Base-by-base conservation (phyloP, 2,329 filamentous ascomycete species). In the Colletotrichum horii region DNA sequence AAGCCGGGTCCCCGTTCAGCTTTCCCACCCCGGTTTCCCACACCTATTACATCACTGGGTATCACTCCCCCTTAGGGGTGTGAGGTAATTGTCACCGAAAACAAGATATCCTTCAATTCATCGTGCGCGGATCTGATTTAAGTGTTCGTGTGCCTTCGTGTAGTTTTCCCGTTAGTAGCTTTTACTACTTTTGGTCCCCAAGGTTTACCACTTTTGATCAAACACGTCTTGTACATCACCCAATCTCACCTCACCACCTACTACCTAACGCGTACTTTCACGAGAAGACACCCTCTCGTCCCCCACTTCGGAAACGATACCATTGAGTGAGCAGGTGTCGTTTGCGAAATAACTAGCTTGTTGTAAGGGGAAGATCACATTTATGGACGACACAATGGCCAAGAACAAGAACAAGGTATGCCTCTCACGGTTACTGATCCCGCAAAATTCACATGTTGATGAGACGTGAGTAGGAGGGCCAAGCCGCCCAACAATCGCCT, bases 341-440 rank as follows among this genome's bases (percentile, higher is more conserved):
- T 22, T 52, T 52, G 43, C 43, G 43, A 52, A 52, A 8, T 3
- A 3, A 52, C 2, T 52, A 52, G 43, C 12, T 22, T 8, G n/a
- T 22, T 24, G 43, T 52, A 52, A 52, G 43, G 43, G 43, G 43
- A 52, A 52, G 43, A 38, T 52, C 43, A 66, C 43, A 64, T 65
- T 70, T 58, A 66, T 70, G 67, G 64, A 71, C 64, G 69, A 71
- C 68, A 75, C 71, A 60, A 77, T 77, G 76, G 76, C 68, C 68
- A 71, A 56, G 48, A 76, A 75, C 71, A 75, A 73, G 64, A 75
- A 66, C 68, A 77, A 75, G 71, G 76, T 77, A 72, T 60, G 76
- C 24, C 28, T 6, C 5, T 11, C 8, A 11, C 2, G 6, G 6
- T 8, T 9, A 28, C n/a, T 5, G 4, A 8, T 11, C 6, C 5